These are phyloP conservation scores for Scutellaria baicalensis DNA, from an alignment of 257 asterid genomes.

Conservation along the genomic window DNA sequence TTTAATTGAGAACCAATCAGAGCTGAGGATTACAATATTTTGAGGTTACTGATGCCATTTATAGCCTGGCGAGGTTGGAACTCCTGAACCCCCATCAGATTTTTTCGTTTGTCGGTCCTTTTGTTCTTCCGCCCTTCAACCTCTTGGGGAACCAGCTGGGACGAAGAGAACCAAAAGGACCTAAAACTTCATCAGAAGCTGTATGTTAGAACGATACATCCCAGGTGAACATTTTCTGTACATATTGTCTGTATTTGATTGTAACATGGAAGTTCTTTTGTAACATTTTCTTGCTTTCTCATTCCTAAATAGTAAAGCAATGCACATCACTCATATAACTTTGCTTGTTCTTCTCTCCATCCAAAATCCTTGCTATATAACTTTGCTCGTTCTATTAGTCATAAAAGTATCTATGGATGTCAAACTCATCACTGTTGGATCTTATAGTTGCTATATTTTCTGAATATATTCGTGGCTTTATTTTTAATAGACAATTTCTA, in stretches of 20 bases:
- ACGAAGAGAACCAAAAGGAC: background rate
- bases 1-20: background rate
- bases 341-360: background rate
- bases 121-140: background rate
- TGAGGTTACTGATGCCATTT: no score
- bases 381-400: background rate
- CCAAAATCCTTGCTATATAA: background rate
- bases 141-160: background rate
- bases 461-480: no score
- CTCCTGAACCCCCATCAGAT: background rate
- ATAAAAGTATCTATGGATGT: background rate
- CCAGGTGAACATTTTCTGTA: background rate
- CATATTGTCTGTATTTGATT: background rate
- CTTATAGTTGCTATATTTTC: no score
- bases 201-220: background rate
- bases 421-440: no score
- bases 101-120: background rate
- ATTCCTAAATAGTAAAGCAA: background rate
- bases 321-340: background rate
- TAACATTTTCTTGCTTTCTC: background rate
- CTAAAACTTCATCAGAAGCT: background rate
- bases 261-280: background rate
- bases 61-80: background rate
- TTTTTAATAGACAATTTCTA: no score
- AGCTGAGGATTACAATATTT: background rate